Conservation (phyloP, 176 grass and related monocot species). For the Musa beccarii region DNA sequence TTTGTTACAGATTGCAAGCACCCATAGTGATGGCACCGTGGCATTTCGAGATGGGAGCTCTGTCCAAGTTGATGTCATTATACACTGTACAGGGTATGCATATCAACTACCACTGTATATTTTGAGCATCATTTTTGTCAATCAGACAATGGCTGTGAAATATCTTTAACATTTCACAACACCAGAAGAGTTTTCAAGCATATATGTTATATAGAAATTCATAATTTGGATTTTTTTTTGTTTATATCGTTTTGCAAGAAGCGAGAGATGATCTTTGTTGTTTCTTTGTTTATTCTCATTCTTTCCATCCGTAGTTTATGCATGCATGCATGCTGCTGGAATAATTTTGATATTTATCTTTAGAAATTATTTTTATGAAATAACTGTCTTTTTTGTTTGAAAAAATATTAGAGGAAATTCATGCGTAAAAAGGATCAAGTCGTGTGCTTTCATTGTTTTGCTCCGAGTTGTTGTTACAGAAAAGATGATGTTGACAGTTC, state of each 20-base stretch:
- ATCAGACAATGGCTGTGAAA: neutral
- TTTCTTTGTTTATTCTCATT: neutral
- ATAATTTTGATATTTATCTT: too few species aligned
- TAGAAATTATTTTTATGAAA: too few species aligned
- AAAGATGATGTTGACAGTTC: neutral
- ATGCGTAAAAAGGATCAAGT: neutral
- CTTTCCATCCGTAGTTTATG: neutral
- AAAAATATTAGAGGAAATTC: neutral
- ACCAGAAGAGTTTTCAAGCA: neutral
- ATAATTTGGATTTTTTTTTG: neutral
- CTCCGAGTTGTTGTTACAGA: neutral
- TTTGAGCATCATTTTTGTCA: neutral
- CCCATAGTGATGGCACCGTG: slow-evolving; percentile 43
- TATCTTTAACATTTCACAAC: neutral
- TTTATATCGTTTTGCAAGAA: neutral
- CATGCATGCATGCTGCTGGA: too few species aligned
- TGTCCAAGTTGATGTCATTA: slow-evolving; percentile 50
- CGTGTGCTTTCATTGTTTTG: neutral
- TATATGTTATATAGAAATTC: neutral
- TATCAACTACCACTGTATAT: neutral
- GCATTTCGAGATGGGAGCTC: slow-evolving; percentile 52
- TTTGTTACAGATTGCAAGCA: slow-evolving; percentile 43
- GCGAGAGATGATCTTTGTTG: neutral
- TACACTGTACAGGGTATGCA: slow-evolving; percentile 72
- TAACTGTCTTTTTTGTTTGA: too few species aligned